Evolutionary conservation across 768 basidiomycete species (phyloP), one percentile per base, ranked within the genome.

Genomic region (Phanerochaete carnosa): DNA sequence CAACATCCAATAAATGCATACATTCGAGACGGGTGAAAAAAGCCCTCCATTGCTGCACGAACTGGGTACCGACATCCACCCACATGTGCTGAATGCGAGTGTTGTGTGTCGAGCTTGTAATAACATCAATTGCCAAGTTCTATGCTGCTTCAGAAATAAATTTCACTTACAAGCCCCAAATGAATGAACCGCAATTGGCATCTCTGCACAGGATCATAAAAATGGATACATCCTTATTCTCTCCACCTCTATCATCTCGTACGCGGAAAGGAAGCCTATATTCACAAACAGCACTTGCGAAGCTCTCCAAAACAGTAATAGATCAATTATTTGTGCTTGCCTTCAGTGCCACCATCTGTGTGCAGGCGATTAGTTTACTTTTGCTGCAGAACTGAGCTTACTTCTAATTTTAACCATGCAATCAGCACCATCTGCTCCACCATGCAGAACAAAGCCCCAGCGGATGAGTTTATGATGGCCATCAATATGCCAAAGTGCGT

Each of bases 1-100:
- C 53, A 0, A 57, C 22, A 49, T 82, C 67, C 0, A 83, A 72
- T 1, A 46, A 15, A 60, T 82, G 78, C 1, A 70, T 53, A 0
- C 57, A 9, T 45, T 79, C 78, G 0, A 82, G 69, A 0, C 67
- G 64, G 0, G 49, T 63, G 33, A 83, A 83, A 60, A 82, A 81
- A 0, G 74, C 77, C 0, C 70, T 39, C 81, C 81, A 83, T 13
- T 26, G 45, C 2, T 69, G 65, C 0, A 66, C 74, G 72, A 82
- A 82, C 9, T 77, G 72, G 0, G 58, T 43, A 0, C 78, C 76
- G 39, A 78, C 69, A 50, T 82, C 79, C 15, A 79, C 72, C 80
- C 80, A 81, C 0, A 82, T 66, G 0, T 70, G 55, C 62, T 83
- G 80, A 60, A 82, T 81, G 0, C 72, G 66, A 0, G 75, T 76